Evolutionary conservation across 176 grass and related monocot genomes (phyloP).

Genomic region (Urochloa ruziziensis): DNA sequence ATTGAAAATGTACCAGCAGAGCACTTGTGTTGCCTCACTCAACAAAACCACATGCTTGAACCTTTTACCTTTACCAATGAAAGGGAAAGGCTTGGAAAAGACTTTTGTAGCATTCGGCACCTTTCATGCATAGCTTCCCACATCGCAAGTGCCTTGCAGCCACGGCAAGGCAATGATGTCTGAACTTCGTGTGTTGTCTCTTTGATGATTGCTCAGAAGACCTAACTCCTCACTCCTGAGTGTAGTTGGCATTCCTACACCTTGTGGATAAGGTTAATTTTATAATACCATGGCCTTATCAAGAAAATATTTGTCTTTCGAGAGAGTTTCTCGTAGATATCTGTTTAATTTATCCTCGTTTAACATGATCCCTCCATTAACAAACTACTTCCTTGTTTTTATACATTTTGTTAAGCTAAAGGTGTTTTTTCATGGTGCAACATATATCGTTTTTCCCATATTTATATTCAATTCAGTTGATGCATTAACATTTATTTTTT

Average conservation of each 20-base stretch:
- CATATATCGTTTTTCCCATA: no score
- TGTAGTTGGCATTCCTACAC: neutral
- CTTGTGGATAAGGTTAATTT: slow-evolving; percentile 2
- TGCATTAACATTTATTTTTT: neutral
- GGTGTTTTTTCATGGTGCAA: no score
- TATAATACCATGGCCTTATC: neutral
- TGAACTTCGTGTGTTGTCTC: neutral
- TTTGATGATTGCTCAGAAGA: slow-evolving; percentile 5
- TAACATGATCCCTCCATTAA: neutral
- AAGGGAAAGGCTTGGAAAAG: slow-evolving; percentile 13
- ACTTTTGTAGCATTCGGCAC: slow-evolving; percentile 10
- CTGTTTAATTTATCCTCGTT: neutral
- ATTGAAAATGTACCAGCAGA: neutral
- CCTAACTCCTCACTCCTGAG: no score
- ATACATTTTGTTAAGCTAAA: no score
- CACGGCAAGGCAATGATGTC: slow-evolving; percentile 1
- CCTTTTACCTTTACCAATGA: slow-evolving; percentile 15
- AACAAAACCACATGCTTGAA: slow-evolving; percentile 17
- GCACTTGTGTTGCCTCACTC: slow-evolving; percentile 1
- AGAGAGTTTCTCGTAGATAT: neutral
- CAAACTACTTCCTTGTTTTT: neutral
- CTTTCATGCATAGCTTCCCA: neutral
- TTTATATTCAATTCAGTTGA: neutral
- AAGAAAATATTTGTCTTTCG: neutral
- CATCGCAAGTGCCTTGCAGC: slow-evolving; percentile 5